A percentile compares a stretch with the other conserved stretches of the same genome.
phyloP scores from a whole-genome alignment of 1,139 yeast species.

The Saccharomyces hybrid region DNA sequence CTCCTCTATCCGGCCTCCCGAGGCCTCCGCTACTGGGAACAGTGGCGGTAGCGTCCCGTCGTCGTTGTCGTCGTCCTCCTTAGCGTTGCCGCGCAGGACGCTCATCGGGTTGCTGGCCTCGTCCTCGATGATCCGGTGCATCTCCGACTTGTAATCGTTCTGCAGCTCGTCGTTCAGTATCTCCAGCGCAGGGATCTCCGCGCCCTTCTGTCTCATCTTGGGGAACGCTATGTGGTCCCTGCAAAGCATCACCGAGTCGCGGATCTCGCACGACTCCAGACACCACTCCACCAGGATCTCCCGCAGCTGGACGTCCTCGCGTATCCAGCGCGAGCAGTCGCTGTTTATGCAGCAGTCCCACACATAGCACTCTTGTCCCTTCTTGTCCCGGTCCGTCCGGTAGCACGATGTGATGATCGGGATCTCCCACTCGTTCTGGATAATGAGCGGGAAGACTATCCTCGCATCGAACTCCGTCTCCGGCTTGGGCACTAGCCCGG shows the following conservation, averaged over 20 bases:
- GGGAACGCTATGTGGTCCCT: slow-evolving; percentile 42
- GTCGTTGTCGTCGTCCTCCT: slow-evolving; percentile 4
- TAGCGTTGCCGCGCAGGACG: slow-evolving; percentile 9
- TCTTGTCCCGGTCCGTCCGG: slow-evolving; percentile 53
- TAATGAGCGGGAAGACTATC: slow-evolving; percentile 55
- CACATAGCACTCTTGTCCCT: slow-evolving; percentile 56
- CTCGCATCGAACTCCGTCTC: slow-evolving; percentile 46
- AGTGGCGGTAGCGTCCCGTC: slow-evolving; percentile 17
- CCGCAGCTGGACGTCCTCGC: slow-evolving; percentile 38
- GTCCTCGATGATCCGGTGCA: slow-evolving; percentile 11
- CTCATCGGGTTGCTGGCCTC: slow-evolving; percentile 13
- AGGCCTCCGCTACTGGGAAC: too few species aligned
- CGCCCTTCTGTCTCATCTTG: slow-evolving; percentile 57
- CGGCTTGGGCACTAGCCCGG: slow-evolving; percentile 53
- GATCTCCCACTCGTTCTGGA: slow-evolving; percentile 74
- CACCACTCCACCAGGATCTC: slow-evolving; percentile 40
- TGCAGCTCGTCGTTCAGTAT: slow-evolving; percentile 15
- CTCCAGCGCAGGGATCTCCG: slow-evolving; percentile 22
- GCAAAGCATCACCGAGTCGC: slow-evolving; percentile 38
- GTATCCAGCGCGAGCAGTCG: slow-evolving; percentile 54
- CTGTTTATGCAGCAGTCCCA: slow-evolving; percentile 71
- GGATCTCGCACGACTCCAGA: slow-evolving; percentile 58
- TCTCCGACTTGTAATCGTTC: slow-evolving; percentile 12
- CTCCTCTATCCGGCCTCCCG: too few species aligned
- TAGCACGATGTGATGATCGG: slow-evolving; percentile 64